Conservation (phyloP, 192 early-diverging fungal genomes). For the Umbelopsis sp. region DNA sequence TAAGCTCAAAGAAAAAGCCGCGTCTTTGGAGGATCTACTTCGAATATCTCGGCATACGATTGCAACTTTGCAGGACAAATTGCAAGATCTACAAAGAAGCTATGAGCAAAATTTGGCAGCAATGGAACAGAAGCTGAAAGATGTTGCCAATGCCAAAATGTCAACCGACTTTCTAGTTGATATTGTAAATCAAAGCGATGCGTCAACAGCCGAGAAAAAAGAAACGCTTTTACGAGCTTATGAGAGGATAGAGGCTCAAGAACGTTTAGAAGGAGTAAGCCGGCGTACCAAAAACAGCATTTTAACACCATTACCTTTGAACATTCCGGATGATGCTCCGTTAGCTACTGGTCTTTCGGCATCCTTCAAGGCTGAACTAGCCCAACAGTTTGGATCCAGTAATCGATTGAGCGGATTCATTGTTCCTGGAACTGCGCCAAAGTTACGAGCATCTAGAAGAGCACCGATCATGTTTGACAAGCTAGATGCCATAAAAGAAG, state of each 20-base stretch:
- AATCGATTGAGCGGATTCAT: conserved; percentile 35
- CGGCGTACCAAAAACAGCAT: conserved; percentile 2
- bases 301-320: not conserved
- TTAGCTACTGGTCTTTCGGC: conserved; percentile 35
- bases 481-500: conserved; percentile 5
- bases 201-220: conserved; percentile 3
- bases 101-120: conserved; percentile 69
- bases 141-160: conserved; percentile 6
- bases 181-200: conserved; percentile 11
- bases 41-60: conserved; percentile 79
- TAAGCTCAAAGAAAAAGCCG: conserved; percentile 59
- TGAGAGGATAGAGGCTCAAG: conserved; percentile 35
- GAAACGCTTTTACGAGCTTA: conserved; percentile 22
- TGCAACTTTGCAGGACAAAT: conserved; percentile 69
- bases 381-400: conserved; percentile 38
- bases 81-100: conserved; percentile 68
- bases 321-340: conserved; percentile 4
- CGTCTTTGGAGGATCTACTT: conserved; percentile 49
- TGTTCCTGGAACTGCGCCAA: conserved; percentile 32
- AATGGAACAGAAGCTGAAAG: conserved; percentile 63
- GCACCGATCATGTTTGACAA: conserved; percentile 9
- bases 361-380: conserved; percentile 37
- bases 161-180: not conserved
- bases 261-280: conserved; percentile 33
- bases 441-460: conserved; percentile 26